Base-by-base conservation (phyloP, 352 stramenopile species). In the Pythium biforme region DNA sequence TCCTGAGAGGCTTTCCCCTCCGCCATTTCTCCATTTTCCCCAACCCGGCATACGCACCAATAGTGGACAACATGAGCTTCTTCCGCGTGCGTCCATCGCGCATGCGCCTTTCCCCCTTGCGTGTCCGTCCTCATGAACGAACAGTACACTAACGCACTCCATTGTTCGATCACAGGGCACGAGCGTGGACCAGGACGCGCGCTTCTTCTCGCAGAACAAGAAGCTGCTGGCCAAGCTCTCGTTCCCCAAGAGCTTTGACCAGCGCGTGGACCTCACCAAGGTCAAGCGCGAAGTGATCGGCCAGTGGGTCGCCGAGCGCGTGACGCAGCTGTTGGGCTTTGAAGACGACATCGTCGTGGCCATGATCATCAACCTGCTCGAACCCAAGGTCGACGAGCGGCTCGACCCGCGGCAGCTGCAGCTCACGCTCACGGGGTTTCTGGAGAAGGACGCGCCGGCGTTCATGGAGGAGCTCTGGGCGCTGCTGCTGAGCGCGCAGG, bases 391-490 rank as follows among this genome's bases (percentile, higher is more conserved):
- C 51, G 75, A 86, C 65, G 83, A 90, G 66, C 64, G 55, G 10
- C 65, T 93, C 40, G 86, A 97, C 57, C 90, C 92, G 25, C 86
- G 88, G 22, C 73, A 94, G 59, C 68, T 98, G 61, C 92, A 98
- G 70, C 51, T 98, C 56, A 79, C 89, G 37, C 69, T 97, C 55
- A 97, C 89, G 39, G 90, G 86, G 12, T 98, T 98, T 65, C 60
- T 98, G n/a, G 89, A 95, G 57, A 97, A 96, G 55, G 81, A 97
- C 51, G 79, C 88, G 20, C 65, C 72, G 3, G 31, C 57, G 26
- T 98, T 97, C 74, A 91, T 86, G 63, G 67, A 95, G 46, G 92
- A 98, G 70, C 79, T 98, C 19, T 98, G 92, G 92, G 76, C 78
- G 34, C 65, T 98, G 40, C 72, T 98, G 54, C 67, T 97, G 8